Evolutionary conservation across 2,329 filamentous ascomycete species (phyloP).

Genomic region (Fusarium sp.): DNA sequence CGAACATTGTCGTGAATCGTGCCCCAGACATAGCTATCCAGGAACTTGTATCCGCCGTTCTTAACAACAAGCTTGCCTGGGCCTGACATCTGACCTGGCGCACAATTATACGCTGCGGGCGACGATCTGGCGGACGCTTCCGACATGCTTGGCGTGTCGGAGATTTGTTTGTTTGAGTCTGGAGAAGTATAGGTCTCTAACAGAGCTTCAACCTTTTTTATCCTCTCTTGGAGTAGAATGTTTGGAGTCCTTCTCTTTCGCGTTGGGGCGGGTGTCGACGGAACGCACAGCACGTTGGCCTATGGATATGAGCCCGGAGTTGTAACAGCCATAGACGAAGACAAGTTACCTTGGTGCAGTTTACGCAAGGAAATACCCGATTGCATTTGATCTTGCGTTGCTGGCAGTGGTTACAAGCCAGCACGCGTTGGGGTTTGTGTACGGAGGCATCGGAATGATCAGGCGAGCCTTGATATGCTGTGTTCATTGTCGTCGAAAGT

Average conservation of each 20-base stretch:
- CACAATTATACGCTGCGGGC: background rate
- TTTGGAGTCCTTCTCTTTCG: slow-evolving; percentile 27
- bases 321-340: too few relatives aligned
- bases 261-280: slow-evolving; percentile 15
- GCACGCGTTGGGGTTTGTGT: slow-evolving; percentile 7
- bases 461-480: slow-evolving; percentile 1
- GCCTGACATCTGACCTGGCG: background rate
- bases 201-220: slow-evolving; percentile 16
- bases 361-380: slow-evolving; percentile 17
- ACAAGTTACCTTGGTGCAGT: background rate
- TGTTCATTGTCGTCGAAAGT: background rate
- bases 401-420: slow-evolving; percentile 26
- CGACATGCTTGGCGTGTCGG: background rate
- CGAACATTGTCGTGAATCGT: slow-evolving; percentile 15
- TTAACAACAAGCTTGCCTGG: slow-evolving; percentile 16
- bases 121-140: slow-evolving; percentile 7
- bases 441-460: slow-evolving; percentile 15
- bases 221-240: slow-evolving; percentile 9
- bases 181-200: slow-evolving; percentile 15
- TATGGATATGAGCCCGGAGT: background rate
- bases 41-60: slow-evolving; percentile 20
- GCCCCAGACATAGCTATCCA: slow-evolving; percentile 7
- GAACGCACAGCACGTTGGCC: slow-evolving; percentile 9
- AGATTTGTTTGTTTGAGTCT: background rate
- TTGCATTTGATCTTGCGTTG: slow-evolving; percentile 30